phyloP scores from a whole-genome alignment of 768 basidiomycete genomes.

The Kwoniella dejecticola region DNA sequence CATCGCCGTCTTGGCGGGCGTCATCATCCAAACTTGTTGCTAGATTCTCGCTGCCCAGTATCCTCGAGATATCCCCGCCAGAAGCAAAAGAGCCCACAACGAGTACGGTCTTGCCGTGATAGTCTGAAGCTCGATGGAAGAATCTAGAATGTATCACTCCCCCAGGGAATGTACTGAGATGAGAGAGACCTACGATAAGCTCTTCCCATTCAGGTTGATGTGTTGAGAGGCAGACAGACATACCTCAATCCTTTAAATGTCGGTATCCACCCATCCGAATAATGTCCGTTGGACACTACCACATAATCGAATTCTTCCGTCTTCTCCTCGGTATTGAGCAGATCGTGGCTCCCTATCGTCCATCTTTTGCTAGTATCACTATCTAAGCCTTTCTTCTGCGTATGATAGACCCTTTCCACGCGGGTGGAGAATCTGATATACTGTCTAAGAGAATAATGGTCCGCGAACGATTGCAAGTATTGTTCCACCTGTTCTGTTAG shows the following conservation, averaged over 20 bases:
- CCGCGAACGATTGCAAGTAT: slow-evolving; percentile 72
- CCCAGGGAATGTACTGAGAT: slow-evolving; percentile 47
- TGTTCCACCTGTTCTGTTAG: slow-evolving; percentile 58
- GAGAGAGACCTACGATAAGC: no score
- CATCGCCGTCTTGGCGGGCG: slow-evolving; percentile 17
- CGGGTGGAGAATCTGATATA: slow-evolving; percentile 67
- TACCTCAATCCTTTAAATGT: slow-evolving; percentile 45
- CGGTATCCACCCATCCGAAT: slow-evolving; percentile 54
- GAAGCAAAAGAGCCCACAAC: slow-evolving; percentile 57
- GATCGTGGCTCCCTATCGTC: slow-evolving; percentile 28
- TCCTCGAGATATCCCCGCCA: slow-evolving; percentile 55
- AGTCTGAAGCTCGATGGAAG: slow-evolving; percentile 49
- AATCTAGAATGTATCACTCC: slow-evolving; percentile 53
- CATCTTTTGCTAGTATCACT: slow-evolving; percentile 18
- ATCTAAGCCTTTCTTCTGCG: not conserved
- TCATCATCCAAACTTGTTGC: slow-evolving; percentile 7
- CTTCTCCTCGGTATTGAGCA: not conserved
- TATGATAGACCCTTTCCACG: slow-evolving; percentile 58
- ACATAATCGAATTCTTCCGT: slow-evolving; percentile 52
- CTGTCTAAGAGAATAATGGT: slow-evolving; percentile 64
- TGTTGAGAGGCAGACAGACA: no score
- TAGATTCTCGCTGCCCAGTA: slow-evolving; percentile 30
- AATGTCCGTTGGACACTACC: slow-evolving; percentile 55
- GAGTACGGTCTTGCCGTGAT: slow-evolving; percentile 49
- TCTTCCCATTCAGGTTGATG: no score